Evolutionary conservation across 768 basidiomycete genomes (phyloP), one percentile per base, ranked within the genome.

Genomic region (Pleurotus citrinopileatus): DNA sequence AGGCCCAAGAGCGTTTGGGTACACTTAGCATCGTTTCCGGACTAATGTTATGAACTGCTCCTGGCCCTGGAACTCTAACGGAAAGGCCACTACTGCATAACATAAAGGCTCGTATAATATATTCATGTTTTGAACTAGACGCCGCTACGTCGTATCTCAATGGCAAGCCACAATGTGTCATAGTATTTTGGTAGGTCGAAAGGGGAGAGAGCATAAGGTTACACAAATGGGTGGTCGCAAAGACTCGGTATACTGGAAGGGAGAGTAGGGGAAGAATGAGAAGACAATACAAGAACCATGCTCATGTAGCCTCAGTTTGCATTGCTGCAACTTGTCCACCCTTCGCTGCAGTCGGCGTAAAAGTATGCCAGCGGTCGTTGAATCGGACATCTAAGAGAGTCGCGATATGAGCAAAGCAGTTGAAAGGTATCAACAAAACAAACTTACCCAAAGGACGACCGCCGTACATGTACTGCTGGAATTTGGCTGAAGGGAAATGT

Each of bases 311-410:
- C 12, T 91, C 88, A 13, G 83, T 70, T 61, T 83, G 84, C 71
- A 89, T 82, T 9, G 86, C 75, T 29, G 78, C 80, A 36, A 84
- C 70, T 67, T 88, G 87, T 2, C 89, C 89, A 34, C 94, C 94
- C 68, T 92, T 94, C 1, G 93, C 94, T 34, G 94, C 88, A 12
- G 86, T 83, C 0, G 90, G 87, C 3, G 93, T 81, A 69, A 96
- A 97, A 0, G 90, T 91, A 67, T 97, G 94, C 92, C 91, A 94
- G 60, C 93, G 85, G 64, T 94, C 91, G 67, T 96, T 97, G 82
- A 93, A 96, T 58, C 91, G 86, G 29, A 97, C 94, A 63, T 95
- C 94, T 87, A 59, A 0, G 32, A 57, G 47, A 34, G 17, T 20
- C 29, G 13, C 3, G 12, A 40, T 7, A 7, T 12, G 17, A 26